phyloP scores from a whole-genome alignment of 352 stramenopile species.

The Phytophthora colocasiae region DNA sequence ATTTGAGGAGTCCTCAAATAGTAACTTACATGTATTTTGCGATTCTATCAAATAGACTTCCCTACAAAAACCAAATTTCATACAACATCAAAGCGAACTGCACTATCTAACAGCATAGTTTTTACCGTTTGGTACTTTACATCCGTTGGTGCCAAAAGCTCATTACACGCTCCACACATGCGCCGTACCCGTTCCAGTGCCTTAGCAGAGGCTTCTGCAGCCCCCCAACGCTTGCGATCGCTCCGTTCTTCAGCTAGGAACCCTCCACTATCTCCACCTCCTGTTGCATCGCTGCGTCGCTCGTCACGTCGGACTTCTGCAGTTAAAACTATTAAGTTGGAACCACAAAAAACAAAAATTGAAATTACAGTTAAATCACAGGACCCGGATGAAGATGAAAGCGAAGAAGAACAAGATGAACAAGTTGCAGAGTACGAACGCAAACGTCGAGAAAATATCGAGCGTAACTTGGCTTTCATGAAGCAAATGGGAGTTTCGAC shows the following conservation, averaged over 20 bases:
- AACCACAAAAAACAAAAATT: constrained; percentile 9
- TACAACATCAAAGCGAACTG: too few relatives aligned
- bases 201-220: constrained; percentile 2
- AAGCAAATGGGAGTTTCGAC: constrained; percentile 82
- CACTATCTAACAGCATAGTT: too few relatives aligned
- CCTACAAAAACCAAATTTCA: not conserved
- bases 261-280: constrained; percentile 24
- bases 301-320: constrained; percentile 16
- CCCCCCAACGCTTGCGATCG: constrained; percentile 29
- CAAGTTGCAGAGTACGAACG: constrained; percentile 80
- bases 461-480: constrained; percentile 88
- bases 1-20: too few relatives aligned
- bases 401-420: constrained; percentile 13
- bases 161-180: constrained; percentile 12
- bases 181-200: constrained; percentile 36
- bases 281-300: constrained; percentile 23
- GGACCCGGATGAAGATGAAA: constrained; percentile 5
- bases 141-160: constrained; percentile 12
- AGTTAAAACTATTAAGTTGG: constrained; percentile 9
- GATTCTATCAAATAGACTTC: not conserved
- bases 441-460: constrained; percentile 84
- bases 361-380: constrained; percentile 7
- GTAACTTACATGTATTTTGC: not conserved
- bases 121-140: constrained; percentile 5
- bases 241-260: constrained; percentile 22